Conservation (phyloP, 1,284 basidiomycete genomes). For the Abortiporus biennis region DNA sequence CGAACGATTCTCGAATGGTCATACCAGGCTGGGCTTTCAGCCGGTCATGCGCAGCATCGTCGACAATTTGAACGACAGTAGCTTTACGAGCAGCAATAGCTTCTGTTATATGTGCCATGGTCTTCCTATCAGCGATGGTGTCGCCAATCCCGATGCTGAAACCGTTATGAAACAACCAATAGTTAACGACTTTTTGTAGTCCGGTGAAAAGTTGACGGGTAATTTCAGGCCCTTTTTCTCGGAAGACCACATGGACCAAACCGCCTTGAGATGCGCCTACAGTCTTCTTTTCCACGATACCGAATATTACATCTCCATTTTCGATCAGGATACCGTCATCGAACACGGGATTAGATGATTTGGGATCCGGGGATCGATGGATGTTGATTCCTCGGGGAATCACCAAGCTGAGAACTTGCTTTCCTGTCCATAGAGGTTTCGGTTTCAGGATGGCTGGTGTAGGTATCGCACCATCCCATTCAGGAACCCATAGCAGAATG, state of each 20-base stretch:
- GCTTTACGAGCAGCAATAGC: constrained; percentile 82
- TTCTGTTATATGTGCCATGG: constrained; percentile 84
- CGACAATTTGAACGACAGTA: constrained; percentile 68
- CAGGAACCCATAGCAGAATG: constrained; percentile 94
- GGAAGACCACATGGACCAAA: constrained; percentile 95
- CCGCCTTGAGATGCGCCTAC: constrained; percentile 95
- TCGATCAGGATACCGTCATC: constrained; percentile 97
- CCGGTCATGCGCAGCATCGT: constrained; percentile 76
- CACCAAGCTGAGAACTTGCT: constrained; percentile 91
- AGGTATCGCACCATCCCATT: constrained; percentile 94
- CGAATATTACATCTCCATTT: constrained; percentile 94
- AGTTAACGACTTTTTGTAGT: constrained; percentile 94
- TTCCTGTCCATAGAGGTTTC: constrained; percentile 96
- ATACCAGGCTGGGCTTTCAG: constrained; percentile 92
- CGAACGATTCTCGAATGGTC: constrained; percentile 99
- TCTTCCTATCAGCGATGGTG: constrained; percentile 89
- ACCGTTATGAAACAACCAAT: constrained; percentile 97
- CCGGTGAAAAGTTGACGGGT: constrained; percentile 93
- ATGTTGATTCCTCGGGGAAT: constrained; percentile 98
- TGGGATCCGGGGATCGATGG: constrained; percentile 70
- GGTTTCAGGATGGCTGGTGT: constrained; percentile 95
- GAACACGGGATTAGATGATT: constrained; percentile 76
- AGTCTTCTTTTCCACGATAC: constrained; percentile 97
- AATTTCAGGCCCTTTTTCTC: constrained; percentile 93
- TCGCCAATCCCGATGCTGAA: constrained; percentile 99